Evolutionary conservation across 306 rosid genomes (phyloP), one percentile per base, ranked within the genome.

Genomic region (Cicer cuneatum): DNA sequence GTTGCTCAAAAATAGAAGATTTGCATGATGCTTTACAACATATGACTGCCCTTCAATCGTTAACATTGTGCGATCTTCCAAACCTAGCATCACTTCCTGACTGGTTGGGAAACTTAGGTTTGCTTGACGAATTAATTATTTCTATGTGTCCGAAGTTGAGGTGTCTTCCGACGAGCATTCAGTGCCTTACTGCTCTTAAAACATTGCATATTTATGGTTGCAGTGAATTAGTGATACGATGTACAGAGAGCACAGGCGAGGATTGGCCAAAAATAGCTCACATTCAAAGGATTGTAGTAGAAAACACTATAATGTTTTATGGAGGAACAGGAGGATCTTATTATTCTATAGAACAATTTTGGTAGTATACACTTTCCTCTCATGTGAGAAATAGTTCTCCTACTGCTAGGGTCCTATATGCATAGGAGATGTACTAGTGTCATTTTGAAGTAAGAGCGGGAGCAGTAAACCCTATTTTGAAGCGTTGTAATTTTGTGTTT

Each of bases 1-100:
- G 5, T 14, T 51, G 57, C 57, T 7, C 11, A 51, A 5, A 2
- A 51, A 7, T 51, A 51, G 24, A 51, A 15, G 66, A 40, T 8
- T 11, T 80, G 0, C 52, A 24, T 33, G 68, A 41, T 19, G 67
- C 68, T 40, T 80, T 80, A 49, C 84, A 49, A 47, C 62, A 67
- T 33, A 60, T 43, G 42, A 40, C 72, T 37, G 4, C 60, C 2
- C 13, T 74, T 6, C 2, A 7, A 18, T 40, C 41, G 0, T 73
- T 80, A 12, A 0, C 0, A 4, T 47, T 80, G 8, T 0, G 0
- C 10, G 0, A 8, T 38, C 66, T 80, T 16, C 67, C 67, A 12
- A 74, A 68, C 52, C 42, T 74, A 4, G 18, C 5, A 6, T 59
- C 52, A n/a, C 7, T 74, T n/a, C 39, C 38, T 19, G 39, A 21